Evolutionary conservation across 176 grass and related monocot genomes (phyloP).

Genomic region (Pontederia crassipes): DNA sequence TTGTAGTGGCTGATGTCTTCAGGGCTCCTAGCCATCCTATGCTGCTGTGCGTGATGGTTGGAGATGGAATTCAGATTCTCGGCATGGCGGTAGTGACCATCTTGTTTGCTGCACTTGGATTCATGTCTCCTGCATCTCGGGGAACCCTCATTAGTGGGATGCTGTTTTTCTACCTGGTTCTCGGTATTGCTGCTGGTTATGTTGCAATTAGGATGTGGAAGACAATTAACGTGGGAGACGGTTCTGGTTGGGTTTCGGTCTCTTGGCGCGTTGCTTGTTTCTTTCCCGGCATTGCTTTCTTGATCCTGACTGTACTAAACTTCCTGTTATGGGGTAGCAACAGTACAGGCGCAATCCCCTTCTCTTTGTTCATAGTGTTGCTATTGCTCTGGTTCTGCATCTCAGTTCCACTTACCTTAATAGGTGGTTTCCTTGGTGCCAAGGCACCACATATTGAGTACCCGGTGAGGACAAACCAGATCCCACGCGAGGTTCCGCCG

Average conservation of each 20-base stretch:
- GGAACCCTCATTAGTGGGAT: conserved; percentile 44
- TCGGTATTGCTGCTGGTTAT: conserved; percentile 42
- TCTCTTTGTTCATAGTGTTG: too few species aligned
- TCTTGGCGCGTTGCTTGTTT: conserved; percentile 47
- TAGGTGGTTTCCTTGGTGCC: too few species aligned
- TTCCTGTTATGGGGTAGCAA: conserved; percentile 42
- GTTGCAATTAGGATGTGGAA: conserved; percentile 35
- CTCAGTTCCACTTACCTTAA: too few species aligned
- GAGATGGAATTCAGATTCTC: conserved; percentile 40
- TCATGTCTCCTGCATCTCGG: conserved; percentile 43
- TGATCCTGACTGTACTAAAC: conserved; percentile 32
- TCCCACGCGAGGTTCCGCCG: too few species aligned
- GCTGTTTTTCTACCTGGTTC: conserved; percentile 36
- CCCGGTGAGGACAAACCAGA: too few species aligned
- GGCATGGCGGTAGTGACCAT: conserved; percentile 48
- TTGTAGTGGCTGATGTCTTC: conserved; percentile 39
- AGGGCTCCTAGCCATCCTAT: conserved; percentile 24
- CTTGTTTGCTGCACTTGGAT: conserved; percentile 42
- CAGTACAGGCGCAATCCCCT: conserved; percentile 37
- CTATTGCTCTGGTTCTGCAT: too few species aligned
- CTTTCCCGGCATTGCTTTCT: conserved; percentile 42
- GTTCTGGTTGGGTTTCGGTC: conserved; percentile 32
- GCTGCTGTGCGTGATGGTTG: conserved; percentile 45
- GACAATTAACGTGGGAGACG: conserved; percentile 29
- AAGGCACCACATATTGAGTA: too few species aligned